Evolutionary conservation across 2,329 filamentous ascomycete species (phyloP).

Genomic region (Colletotrichum sp.): DNA sequence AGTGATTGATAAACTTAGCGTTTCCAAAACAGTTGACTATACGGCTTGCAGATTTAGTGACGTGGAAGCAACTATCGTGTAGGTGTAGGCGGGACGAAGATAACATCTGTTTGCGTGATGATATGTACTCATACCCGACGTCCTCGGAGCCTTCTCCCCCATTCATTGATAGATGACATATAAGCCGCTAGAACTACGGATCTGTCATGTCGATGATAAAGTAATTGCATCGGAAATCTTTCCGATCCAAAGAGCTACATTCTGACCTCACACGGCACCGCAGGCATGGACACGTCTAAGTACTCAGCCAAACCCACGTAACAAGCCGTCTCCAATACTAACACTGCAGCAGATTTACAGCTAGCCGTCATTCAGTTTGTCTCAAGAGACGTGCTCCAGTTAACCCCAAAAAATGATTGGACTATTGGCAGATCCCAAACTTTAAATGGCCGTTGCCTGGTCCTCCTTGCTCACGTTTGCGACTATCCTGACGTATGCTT

Average conservation of each 20-base stretch:
- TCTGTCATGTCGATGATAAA: not conserved
- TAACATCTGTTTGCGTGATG: not conserved
- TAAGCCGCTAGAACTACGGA: not conserved
- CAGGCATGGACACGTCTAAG: not conserved
- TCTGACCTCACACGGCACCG: not conserved
- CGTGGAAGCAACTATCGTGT: not conserved
- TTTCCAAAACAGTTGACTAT: rapidly evolving
- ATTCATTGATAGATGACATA: not conserved
- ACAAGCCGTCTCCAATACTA: not conserved
- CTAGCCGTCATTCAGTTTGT: not conserved
- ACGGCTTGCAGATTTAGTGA: not conserved
- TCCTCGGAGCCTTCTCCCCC: rapidly evolving
- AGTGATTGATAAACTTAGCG: not conserved
- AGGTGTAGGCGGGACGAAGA: not conserved
- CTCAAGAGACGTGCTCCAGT: not conserved
- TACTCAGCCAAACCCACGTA: not conserved
- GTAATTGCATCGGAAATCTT: not conserved
- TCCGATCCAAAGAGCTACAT: not conserved
- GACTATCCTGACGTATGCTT: not conserved
- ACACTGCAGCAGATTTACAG: not conserved
- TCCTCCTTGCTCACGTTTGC: not conserved
- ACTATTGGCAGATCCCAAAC: not conserved
- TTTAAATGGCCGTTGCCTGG: not conserved
- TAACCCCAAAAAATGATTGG: not conserved
- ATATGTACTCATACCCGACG: not conserved